Percentiles rank a stretch among this genome's conserved stretches.
phyloP scores from a whole-genome alignment of 2,329 filamentous ascomycete genomes.

The Colletotrichum eleusines region DNA sequence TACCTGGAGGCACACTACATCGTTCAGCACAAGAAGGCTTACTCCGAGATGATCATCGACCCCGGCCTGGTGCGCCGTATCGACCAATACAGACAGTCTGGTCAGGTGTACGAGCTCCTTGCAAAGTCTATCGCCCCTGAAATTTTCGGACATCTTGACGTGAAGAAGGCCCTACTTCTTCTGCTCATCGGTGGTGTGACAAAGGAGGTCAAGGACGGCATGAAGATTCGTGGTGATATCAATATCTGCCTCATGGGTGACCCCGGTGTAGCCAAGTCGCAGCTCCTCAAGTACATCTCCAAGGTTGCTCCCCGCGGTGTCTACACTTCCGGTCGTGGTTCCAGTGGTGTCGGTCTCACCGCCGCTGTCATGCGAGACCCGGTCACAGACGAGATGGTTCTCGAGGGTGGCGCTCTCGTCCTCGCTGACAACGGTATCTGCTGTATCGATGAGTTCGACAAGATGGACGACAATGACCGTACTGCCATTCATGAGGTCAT shows the following conservation, averaged over 20 bases:
- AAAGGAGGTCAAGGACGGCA: slow-evolving; percentile 97
- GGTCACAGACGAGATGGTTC: slow-evolving; percentile 86
- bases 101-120: slow-evolving; percentile 95
- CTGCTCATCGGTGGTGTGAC: slow-evolving; percentile 95
- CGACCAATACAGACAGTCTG: slow-evolving; percentile 84
- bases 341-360: slow-evolving; percentile 84
- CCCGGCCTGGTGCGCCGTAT: slow-evolving; percentile 84
- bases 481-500: slow-evolving; percentile 90
- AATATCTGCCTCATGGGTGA: slow-evolving; percentile 99
- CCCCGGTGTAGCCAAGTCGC: slow-evolving; percentile 98
- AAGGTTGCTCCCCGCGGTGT: slow-evolving; percentile 96
- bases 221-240: slow-evolving; percentile 99
- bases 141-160: slow-evolving; percentile 95
- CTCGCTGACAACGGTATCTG: slow-evolving; percentile 87
- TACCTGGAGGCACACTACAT: slow-evolving; percentile 96
- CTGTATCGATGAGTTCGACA: slow-evolving; percentile 90
- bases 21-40: slow-evolving; percentile 97
- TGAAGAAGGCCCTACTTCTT: slow-evolving; percentile 97
- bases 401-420: slow-evolving; percentile 84
- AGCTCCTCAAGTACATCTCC: slow-evolving; percentile 97
- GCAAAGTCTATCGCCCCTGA: slow-evolving; percentile 97
- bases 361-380: slow-evolving; percentile 87
- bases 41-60: slow-evolving; percentile 91
- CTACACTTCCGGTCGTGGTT: slow-evolving; percentile 85
- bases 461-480: slow-evolving; percentile 87